A percentile compares a stretch with the other conserved stretches of the same genome.
phyloP scores from a whole-genome alignment of 1,284 basidiomycete species.

The Pholiota adiposa region DNA sequence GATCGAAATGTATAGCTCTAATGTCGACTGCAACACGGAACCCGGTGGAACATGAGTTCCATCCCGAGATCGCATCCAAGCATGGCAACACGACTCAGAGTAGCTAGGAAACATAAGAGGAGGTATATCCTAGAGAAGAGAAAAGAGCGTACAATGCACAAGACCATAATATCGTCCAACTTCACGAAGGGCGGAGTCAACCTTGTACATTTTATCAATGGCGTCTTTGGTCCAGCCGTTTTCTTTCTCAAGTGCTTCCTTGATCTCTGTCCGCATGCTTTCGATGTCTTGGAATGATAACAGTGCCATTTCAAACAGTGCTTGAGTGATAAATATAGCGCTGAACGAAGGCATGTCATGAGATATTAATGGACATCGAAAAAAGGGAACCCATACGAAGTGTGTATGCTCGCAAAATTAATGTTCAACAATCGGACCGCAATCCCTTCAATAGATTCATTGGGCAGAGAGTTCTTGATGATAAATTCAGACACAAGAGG shows the following conservation, averaged over 20 bases:
- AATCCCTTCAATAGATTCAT: constrained; percentile 33
- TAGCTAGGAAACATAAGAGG: constrained; percentile 27
- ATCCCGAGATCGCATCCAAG: constrained; percentile 38
- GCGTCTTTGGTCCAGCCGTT: constrained; percentile 40
- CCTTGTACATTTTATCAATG: constrained; percentile 35
- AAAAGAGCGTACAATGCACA: constrained; percentile 32
- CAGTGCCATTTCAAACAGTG: constrained; percentile 38
- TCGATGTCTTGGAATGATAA: constrained; percentile 32
- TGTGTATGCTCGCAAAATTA: constrained; percentile 43
- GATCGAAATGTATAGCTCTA: constrained; percentile 45
- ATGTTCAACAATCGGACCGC: constrained; percentile 38
- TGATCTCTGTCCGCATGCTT: constrained; percentile 35
- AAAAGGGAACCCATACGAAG: constrained; percentile 30
- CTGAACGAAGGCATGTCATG: constrained; percentile 18
- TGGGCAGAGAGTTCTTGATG: constrained; percentile 30
- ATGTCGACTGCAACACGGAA: constrained; percentile 46
- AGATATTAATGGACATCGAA: constrained; percentile 6
- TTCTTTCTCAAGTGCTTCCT: constrained; percentile 36
- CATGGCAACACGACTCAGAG: constrained; percentile 33
- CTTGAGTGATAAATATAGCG: constrained; percentile 41
- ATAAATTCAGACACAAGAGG: constrained; percentile 33
- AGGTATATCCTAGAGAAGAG: background rate
- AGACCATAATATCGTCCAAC: constrained; percentile 38
- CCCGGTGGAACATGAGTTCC: constrained; percentile 46
- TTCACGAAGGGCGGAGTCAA: constrained; percentile 43